These are phyloP conservation scores for Candida lessepsii DNA, from an alignment of 805 yeast species.

Conservation along the genomic window DNA sequence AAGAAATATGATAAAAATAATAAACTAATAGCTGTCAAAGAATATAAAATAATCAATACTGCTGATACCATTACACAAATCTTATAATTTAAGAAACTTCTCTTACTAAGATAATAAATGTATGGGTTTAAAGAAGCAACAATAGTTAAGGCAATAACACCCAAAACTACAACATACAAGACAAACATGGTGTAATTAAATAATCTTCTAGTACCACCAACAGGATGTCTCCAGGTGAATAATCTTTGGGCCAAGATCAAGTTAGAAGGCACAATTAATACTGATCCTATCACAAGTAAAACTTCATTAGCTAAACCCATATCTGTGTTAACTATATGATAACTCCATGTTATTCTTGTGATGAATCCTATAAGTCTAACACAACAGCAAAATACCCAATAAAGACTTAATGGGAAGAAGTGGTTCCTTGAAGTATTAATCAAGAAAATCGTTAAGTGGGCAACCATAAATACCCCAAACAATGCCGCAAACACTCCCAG, in stretches of 20 bases:
- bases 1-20: conserved; percentile 51
- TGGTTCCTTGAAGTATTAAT: conserved; percentile 55
- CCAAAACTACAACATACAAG: conserved; percentile 53
- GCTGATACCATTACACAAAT: conserved; percentile 49
- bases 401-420: conserved; percentile 49
- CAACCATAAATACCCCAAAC: conserved; percentile 46
- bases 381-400: conserved; percentile 44
- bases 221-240: conserved; percentile 77
- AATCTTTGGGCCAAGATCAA: conserved; percentile 67
- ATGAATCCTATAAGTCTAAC: conserved; percentile 58
- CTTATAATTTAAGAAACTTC: conserved; percentile 49
- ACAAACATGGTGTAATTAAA: conserved; percentile 52
- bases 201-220: conserved; percentile 51
- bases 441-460: conserved; percentile 46
- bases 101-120: conserved; percentile 48
- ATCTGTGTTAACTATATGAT: conserved; percentile 41
- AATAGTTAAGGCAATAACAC: conserved; percentile 63
- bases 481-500: conserved; percentile 53
- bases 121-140: conserved; percentile 62
- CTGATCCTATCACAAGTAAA: conserved; percentile 53
- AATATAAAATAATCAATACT: conserved; percentile 41
- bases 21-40: conserved; percentile 50
- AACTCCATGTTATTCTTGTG: conserved; percentile 56
- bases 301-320: conserved; percentile 58
- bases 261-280: conserved; percentile 55